A percentile compares a stretch with the other conserved stretches of the same genome.
phyloP scores from a whole-genome alignment of 2,329 filamentous ascomycete species.

The Colletotrichum tropicicola region DNA sequence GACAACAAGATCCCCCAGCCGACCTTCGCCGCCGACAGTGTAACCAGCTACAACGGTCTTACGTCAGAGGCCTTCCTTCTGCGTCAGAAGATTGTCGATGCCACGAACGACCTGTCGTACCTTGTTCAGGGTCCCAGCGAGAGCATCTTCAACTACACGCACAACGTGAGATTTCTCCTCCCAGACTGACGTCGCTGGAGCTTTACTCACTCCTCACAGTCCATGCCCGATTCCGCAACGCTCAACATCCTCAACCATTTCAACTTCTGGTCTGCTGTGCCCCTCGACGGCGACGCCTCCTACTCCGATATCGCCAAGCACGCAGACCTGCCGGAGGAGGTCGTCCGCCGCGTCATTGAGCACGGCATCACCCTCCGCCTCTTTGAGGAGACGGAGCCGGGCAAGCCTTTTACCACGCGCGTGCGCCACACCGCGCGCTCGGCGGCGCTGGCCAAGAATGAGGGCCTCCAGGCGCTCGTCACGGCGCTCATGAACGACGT shows the following conservation, averaged over 20 bases:
- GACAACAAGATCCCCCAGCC: conserved; percentile 52
- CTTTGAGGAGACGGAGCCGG: conserved; percentile 39
- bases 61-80: conserved; percentile 52
- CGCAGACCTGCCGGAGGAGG: conserved; percentile 46
- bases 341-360: conserved; percentile 47
- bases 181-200: neutral
- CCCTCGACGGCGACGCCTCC: conserved; percentile 54
- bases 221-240: conserved; percentile 51
- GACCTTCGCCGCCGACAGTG: conserved; percentile 53
- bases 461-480: conserved; percentile 45
- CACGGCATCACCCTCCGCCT: conserved; percentile 49
- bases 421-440: conserved; percentile 49
- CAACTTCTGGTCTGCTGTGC: conserved; percentile 61
- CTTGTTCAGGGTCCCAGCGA: conserved; percentile 58
- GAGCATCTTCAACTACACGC: conserved; percentile 55
- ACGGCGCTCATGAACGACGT: conserved; percentile 47
- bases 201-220: conserved; percentile 35
- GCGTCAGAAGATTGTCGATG: conserved; percentile 53
- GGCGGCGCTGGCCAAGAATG: conserved; percentile 43
- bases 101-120: conserved; percentile 55
- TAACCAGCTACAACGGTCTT: conserved; percentile 50
- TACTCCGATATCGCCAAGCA: conserved; percentile 49
- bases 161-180: conserved; percentile 41
- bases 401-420: conserved; percentile 30
- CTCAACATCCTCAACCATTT: conserved; percentile 61